Base-by-base conservation (phyloP, 1,139 yeast genomes). In the Magnusiomyces paraingens region DNA sequence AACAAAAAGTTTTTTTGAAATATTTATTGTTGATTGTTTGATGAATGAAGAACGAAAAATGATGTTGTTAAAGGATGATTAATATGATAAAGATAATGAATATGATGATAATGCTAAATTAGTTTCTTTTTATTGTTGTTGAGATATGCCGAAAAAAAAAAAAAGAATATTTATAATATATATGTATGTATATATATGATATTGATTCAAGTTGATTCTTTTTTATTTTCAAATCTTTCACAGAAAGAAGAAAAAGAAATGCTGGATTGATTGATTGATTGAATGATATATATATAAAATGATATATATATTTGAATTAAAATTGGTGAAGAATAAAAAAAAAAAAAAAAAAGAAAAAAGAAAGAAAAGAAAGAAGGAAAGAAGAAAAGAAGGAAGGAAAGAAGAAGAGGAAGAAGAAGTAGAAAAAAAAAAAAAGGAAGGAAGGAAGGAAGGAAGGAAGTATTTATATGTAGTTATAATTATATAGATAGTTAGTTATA, bases 381-480 rank as follows among this genome's bases (percentile, higher is more conserved):
- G 40, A 36, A 41, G 8, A 52, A 36, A 12, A 21, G 36, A 40
- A 14, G 17, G 26, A 32, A 41, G 44, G 17, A 4, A 15, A 11
- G 44, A n/a, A 41, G 17, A 40, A 36, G 35, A 15, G 40, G 21
- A 11, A n/a, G 26, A 36, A 3, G 41, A 41, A 26, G 12, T 11
- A 15, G 17, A 21, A 29, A 20, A 22, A 2, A 39, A 52, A 44
- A 29, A 40, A 21, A 41, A 26, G 21, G 49, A 26, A 49, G 42
- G 20, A 38, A 40, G 40, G 15, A 44, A 42, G 39, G 2, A 52
- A 40, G n/a, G n/a, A 41, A 38, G n/a, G n/a, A 26, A 40, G 50
- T 22, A 11, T 45, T 46, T 51, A 46, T 47, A 38, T 29, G 14
- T 38, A 20, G 14, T 35, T 26, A 15, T 15, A 14, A 35, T 18